Evolutionary conservation across 1,284 basidiomycete species (phyloP).

Genomic region (Rhizoctonia solani): DNA sequence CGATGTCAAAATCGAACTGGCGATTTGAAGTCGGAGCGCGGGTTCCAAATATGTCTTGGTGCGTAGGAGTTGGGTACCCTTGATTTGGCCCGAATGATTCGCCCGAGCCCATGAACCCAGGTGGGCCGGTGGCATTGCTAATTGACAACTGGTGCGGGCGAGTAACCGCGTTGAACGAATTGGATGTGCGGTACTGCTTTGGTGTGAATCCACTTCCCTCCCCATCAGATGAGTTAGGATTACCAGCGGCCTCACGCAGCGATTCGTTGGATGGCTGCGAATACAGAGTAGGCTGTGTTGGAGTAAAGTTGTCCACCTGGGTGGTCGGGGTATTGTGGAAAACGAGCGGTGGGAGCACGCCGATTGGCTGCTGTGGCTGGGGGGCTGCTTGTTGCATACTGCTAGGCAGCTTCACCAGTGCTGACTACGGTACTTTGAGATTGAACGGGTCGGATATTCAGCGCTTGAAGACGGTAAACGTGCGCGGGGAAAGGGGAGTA

Average conservation of each 20-base stretch:
- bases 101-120: conserved; percentile 3
- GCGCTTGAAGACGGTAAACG: not conserved
- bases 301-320: conserved; percentile 17
- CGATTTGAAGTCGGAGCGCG: conserved; percentile 8
- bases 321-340: conserved; percentile 17
- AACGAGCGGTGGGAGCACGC: conserved; percentile 32
- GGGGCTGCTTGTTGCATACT: conserved; percentile 19
- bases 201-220: conserved; percentile 30
- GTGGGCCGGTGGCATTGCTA: conserved; percentile 10
- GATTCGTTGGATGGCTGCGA: conserved; percentile 29
- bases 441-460: conserved; percentile 15
- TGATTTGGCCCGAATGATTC: conserved; percentile 15
- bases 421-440: not conserved
- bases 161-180: conserved; percentile 15
- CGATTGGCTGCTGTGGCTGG: conserved; percentile 23
- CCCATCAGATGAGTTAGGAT: conserved; percentile 18
- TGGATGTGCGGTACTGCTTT: conserved; percentile 28
- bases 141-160: conserved; percentile 31
- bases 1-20: conserved; percentile 27
- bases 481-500: not conserved
- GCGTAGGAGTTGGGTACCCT: conserved; percentile 30
- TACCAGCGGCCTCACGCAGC: conserved; percentile 18
- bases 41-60: conserved; percentile 32
- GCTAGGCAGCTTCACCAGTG: not conserved
- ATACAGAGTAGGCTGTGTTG: conserved; percentile 6